phyloP scores from a whole-genome alignment of 305 asterid species.

The Fraxinus baroniana region DNA sequence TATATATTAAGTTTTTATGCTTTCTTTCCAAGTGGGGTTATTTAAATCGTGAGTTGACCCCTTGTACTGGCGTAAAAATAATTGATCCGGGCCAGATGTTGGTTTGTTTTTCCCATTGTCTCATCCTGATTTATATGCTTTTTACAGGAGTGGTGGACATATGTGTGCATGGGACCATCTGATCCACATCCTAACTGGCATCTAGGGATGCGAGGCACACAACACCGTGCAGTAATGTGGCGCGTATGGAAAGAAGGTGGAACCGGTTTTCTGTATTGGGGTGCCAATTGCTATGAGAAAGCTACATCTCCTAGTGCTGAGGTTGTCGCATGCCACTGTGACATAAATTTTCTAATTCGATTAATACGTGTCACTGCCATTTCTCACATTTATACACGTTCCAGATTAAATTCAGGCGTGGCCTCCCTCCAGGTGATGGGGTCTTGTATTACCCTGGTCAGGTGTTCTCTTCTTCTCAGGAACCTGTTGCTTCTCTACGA shows the following conservation, averaged over 20 bases:
- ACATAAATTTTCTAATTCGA: neutral
- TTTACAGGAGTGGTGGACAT: constrained; percentile 97
- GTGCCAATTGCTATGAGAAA: constrained; percentile 98
- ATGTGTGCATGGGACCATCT: constrained; percentile 96
- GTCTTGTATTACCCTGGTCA: constrained; percentile 94
- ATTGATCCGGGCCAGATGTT: neutral
- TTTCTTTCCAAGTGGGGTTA: neutral
- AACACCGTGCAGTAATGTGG: constrained; percentile 99
- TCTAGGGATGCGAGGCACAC: constrained; percentile 97
- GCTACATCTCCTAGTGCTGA: constrained; percentile 91
- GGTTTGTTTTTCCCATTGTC: neutral
- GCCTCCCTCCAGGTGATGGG: constrained; percentile 99
- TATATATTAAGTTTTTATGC: neutral
- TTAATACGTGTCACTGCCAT: constrained; percentile 3
- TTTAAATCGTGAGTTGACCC: neutral
- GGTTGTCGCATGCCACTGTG: constrained; percentile 43
- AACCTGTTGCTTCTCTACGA: constrained; percentile 92
- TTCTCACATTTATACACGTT: constrained; percentile 13
- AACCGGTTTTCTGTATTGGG: constrained; percentile 97
- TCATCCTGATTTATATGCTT: constrained; percentile 21
- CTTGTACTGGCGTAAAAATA: neutral
- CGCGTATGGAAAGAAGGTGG: constrained; percentile 99
- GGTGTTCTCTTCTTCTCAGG: constrained; percentile 83
- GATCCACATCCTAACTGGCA: constrained; percentile 99
- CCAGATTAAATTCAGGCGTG: constrained; percentile 91